Evolutionary conservation across 352 stramenopile species (phyloP).

Genomic region (Pythium utonaiense): DNA sequence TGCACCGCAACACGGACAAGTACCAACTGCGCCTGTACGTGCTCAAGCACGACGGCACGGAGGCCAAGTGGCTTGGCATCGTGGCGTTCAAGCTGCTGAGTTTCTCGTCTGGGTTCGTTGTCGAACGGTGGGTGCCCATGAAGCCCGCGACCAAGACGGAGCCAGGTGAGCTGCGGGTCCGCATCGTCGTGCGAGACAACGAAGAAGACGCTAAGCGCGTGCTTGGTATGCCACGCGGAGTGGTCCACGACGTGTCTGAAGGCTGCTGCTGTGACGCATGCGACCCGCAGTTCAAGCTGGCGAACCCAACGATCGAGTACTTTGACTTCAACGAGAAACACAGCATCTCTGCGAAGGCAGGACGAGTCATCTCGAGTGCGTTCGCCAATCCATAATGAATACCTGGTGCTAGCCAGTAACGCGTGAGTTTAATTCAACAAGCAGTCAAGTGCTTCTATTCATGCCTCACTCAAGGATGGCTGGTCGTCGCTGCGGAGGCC

Average conservation of each 20-base stretch:
- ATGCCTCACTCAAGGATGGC: too few relatives aligned
- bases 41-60: constrained; percentile 5
- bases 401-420: too few relatives aligned
- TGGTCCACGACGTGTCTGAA: constrained; percentile 1
- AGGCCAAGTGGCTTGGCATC: constrained; percentile 14
- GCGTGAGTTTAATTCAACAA: too few relatives aligned
- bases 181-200: constrained; percentile 13
- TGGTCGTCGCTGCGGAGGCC: too few relatives aligned
- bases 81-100: constrained; percentile 10
- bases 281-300: constrained; percentile 15
- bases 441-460: too few relatives aligned
- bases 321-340: constrained; percentile 20
- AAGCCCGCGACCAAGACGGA: constrained; percentile 17
- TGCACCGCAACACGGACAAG: constrained; percentile 12
- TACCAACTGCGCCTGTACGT: constrained; percentile 21
- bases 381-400: too few relatives aligned
- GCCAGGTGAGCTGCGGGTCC: constrained; percentile 15
- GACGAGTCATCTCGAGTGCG: constrained; percentile 1
- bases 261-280: constrained; percentile 23
- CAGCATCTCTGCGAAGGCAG: not conserved
- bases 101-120: constrained; percentile 13
- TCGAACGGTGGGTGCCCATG: constrained; percentile 21
- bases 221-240: not conserved
- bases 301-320: constrained; percentile 16
- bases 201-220: constrained; percentile 9